Evolutionary conservation across 306 rosid genomes (phyloP), one percentile per base, ranked within the genome.

Genomic region (Trichosanthes truncata): DNA sequence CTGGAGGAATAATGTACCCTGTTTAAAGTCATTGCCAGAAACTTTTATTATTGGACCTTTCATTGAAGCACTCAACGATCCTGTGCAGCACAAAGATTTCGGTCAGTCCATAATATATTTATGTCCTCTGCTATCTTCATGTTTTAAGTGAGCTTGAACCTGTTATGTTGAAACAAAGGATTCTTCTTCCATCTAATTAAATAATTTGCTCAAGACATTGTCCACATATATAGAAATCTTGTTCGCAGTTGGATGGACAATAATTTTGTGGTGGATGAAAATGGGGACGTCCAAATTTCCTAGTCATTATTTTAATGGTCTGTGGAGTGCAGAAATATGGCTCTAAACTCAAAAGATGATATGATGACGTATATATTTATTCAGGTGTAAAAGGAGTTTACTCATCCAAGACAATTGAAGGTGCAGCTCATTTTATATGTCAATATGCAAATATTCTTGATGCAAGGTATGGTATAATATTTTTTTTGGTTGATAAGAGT

Each of bases 1-100:
- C 59, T 89, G 96, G 98, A 83, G 84, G 84, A 81, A 74, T 45
- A 78, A 84, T 82, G 93, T 89, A 78, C 87, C 82, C 80, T 88
- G 67, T 84, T 77, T 88, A 77, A 87, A 85, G 59, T 84, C 87
- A 15, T 89, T 94, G 81, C 98, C 97, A 71, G 89, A 81, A 84
- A 76, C 82, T 76, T 94, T 94, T 89, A 80, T 94, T 74, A 90
- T 92, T 53, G 97, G 97, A 81, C 95, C 97, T 78, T 86, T 94
- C 78, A 71, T 94, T 74, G 89, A 85, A 84, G 97, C 93, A 73
- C 51, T 94, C 82, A 94, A 94, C 79, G 98, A 94, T 78, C 97
- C 98, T 13, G 87, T 86, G 82, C 98, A 94, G 76, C 97, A 94
- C 87, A 92, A 89, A 85, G 97, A 92, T 56, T 94, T 94, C 79